A percentile compares a stretch with the other conserved stretches of the same genome.
phyloP scores from a whole-genome alignment of 2,329 filamentous ascomycete species.

The Colletotrichum lini region DNA sequence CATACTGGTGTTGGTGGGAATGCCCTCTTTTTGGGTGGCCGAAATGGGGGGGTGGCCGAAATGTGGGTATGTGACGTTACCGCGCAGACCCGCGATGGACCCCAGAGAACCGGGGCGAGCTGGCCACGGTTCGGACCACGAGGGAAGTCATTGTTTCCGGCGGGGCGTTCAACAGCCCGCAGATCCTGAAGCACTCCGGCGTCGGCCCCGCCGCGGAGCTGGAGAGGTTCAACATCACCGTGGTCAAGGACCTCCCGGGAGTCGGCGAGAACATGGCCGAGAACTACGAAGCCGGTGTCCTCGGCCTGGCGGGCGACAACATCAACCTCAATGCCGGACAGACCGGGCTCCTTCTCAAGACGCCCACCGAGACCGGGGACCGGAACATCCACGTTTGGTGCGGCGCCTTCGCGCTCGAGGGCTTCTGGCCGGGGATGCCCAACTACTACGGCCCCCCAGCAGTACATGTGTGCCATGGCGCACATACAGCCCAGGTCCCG shows the following conservation, averaged over 20 bases:
- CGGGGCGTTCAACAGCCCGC: slow-evolving; percentile 64
- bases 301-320: slow-evolving; percentile 36
- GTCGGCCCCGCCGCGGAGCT: slow-evolving; percentile 61
- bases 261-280: slow-evolving; percentile 67
- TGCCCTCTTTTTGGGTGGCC: no score
- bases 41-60: no score
- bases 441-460: no score
- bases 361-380: slow-evolving; percentile 52
- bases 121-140: slow-evolving; percentile 45
- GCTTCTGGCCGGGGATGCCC: no score
- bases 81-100: slow-evolving; percentile 57
- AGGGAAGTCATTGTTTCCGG: slow-evolving; percentile 65
- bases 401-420: no score
- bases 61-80: no score
- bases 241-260: slow-evolving; percentile 62
- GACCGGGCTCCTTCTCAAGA: slow-evolving; percentile 31
- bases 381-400: slow-evolving; percentile 57
- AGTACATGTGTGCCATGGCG: no score
- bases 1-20: no score
- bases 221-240: slow-evolving; percentile 57
- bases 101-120: slow-evolving; percentile 29
- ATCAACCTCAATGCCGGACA: neutral
- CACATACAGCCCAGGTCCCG: slow-evolving; percentile 40
- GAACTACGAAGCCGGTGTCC: slow-evolving; percentile 56
- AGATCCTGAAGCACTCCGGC: slow-evolving; percentile 66